Conservation (phyloP, 352 stramenopile species). For the Phytophthora uliginosa region DNA sequence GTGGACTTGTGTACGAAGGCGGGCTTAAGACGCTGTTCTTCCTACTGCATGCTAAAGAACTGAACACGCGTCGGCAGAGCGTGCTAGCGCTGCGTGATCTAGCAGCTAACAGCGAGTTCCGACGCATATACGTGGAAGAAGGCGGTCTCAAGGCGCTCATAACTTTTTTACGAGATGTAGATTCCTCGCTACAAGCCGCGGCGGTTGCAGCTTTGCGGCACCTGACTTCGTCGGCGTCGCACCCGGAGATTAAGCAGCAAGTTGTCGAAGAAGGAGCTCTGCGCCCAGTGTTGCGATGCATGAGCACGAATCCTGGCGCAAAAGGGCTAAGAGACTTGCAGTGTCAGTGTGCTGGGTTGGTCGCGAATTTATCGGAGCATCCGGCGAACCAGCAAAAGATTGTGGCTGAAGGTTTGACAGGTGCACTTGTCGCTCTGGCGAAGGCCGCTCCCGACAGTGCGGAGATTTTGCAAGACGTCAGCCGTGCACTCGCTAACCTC, state of each 20-base stretch:
- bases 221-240: constrained; percentile 72
- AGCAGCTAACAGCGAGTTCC: constrained; percentile 90
- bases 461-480: constrained; percentile 96
- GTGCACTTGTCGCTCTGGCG: constrained; percentile 85
- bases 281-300: constrained; percentile 88
- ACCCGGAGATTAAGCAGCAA: constrained; percentile 88
- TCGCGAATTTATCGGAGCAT: constrained; percentile 96
- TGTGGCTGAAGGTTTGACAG: constrained; percentile 91
- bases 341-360: constrained; percentile 93
- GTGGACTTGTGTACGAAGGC: constrained; percentile 86
- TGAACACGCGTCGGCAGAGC: constrained; percentile 94
- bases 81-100: constrained; percentile 92
- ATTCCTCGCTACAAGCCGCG: constrained; percentile 91
- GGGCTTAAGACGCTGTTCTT: constrained; percentile 94
- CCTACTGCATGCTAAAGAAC: constrained; percentile 91
- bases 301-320: constrained; percentile 67
- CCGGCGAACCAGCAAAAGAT: constrained; percentile 93
- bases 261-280: constrained; percentile 89
- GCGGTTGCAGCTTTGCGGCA: constrained; percentile 93
- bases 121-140: constrained; percentile 89
- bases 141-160: constrained; percentile 91
- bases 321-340: constrained; percentile 91
- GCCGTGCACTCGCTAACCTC: constrained; percentile 93
- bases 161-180: constrained; percentile 89
- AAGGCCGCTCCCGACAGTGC: constrained; percentile 71